Conservation (phyloP, 2,329 filamentous ascomycete species). For the Cordyceps cateniannulata region DNA sequence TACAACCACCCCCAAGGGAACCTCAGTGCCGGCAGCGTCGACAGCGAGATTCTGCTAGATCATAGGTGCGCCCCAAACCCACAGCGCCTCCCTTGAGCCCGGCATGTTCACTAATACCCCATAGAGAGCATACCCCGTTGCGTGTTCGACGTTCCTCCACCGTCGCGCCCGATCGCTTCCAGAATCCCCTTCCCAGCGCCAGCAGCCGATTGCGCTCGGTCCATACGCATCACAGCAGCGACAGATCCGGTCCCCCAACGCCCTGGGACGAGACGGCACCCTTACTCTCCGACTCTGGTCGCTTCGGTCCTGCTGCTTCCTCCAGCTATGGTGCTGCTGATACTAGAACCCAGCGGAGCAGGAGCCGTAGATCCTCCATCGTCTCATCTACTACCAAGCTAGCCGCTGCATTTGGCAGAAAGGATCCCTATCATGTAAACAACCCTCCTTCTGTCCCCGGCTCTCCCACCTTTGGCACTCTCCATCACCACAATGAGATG, state of each 20-base stretch:
- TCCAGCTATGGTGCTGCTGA: conserved; percentile 40
- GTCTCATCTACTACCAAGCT: conserved; percentile 44
- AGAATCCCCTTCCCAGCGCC: conserved; percentile 25
- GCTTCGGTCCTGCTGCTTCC: conserved; percentile 18
- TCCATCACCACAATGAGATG: conserved; percentile 44
- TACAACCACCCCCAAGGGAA: conserved; percentile 49
- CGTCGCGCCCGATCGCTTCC: conserved; percentile 31
- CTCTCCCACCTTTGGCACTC: conserved; percentile 47
- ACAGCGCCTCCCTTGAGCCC: not conserved
- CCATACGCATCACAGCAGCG: conserved; percentile 32
- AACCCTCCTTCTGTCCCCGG: conserved; percentile 63
- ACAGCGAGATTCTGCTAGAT: conserved; percentile 82
- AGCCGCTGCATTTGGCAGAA: conserved; percentile 24
- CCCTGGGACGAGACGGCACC: conserved; percentile 46
- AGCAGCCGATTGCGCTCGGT: conserved; percentile 31
- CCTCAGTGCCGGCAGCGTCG: conserved; percentile 77
- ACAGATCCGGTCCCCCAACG: conserved; percentile 42
- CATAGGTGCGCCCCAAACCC: conserved; percentile 55
- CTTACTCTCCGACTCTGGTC: conserved; percentile 38
- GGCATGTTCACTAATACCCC: conserved; percentile 11
- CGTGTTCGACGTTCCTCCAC: conserved; percentile 57
- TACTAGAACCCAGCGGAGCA: conserved; percentile 24
- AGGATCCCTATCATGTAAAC: conserved; percentile 56
- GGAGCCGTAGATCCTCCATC: conserved; percentile 43
- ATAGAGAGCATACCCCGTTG: conserved; percentile 53